Evolutionary conservation across 2,329 filamentous ascomycete genomes (phyloP), one percentile per base, ranked within the genome.

Genomic region (Xylariales sp.): DNA sequence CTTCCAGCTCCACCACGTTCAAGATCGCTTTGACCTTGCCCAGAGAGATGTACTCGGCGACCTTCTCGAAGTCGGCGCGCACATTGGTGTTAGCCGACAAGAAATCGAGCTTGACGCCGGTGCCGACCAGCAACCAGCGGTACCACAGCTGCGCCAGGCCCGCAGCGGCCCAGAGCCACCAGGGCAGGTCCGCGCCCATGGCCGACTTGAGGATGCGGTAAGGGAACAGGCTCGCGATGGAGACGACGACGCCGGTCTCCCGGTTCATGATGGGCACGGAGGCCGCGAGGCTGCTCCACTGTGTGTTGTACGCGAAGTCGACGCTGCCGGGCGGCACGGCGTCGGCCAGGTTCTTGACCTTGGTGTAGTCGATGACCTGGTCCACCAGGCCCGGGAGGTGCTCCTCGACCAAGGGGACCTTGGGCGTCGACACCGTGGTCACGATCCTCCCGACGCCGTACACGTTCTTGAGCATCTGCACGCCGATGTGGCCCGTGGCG

Each of bases 271-370:
- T 44, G 4, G 61, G 51, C n/a, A 75, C 16, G 11, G 18, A 59
- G 21, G 59, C 61, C 4, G 54, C 46, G 4, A 53, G 45, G 33
- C 74, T 51, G 11, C 46, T 43, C 43, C 60, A 63, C 27, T 68
- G 63, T 16, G 74, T 76, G 50, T 72, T 74, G 34, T 69, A 61
- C 18, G 70, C 61, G 37, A 76, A 64, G 45, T 78, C 74, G 4
- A 76, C 64, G 14, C 56, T 67, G 17, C 63, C 66, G 3, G 48
- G 49, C 3, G 62, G 57, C 2, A 75, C 61, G 13, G 40, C 53
- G 5, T 60, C 42, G 21, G 53, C 46, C 3, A 72, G 51, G 5
- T 65, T 54, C 21, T 61, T 50, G 29, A 54, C 65, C 38, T 59
- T 27, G 12, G 41, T 66, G 53, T 78, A 78, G 48, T 78, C 72